A percentile compares a stretch with the other conserved stretches of the same genome.
phyloP scores from a whole-genome alignment of 2,329 filamentous ascomycete genomes.

The Ophiostoma tasmaniense region DNA sequence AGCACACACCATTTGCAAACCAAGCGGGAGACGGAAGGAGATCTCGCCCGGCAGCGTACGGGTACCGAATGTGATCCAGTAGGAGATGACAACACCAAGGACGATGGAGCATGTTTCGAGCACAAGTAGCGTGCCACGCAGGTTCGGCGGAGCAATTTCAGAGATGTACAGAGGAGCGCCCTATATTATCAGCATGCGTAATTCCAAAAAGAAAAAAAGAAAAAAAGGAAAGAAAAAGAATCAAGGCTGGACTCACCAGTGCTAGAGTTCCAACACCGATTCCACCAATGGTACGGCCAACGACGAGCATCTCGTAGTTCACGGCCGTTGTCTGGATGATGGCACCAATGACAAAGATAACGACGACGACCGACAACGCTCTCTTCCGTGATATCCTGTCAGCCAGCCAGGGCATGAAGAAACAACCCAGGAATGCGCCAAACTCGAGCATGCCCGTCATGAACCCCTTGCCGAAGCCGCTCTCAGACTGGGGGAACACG shows the following conservation, averaged over 20 bases:
- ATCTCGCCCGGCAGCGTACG: background rate
- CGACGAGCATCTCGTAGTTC: slow-evolving; percentile 25
- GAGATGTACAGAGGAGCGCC: slow-evolving; percentile 24
- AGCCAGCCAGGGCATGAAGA: slow-evolving; percentile 30
- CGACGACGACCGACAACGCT: slow-evolving; percentile 31
- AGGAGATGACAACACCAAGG: slow-evolving; percentile 36
- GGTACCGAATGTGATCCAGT: slow-evolving; percentile 35
- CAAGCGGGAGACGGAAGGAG: slow-evolving; percentile 7
- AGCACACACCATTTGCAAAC: slow-evolving; percentile 8
- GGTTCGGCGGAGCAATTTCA: slow-evolving; percentile 16
- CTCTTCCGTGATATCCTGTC: slow-evolving; percentile 37
- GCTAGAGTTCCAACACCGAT: slow-evolving; percentile 27
- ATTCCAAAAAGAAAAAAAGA: too few species aligned
- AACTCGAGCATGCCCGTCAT: slow-evolving; percentile 37
- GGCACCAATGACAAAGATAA: slow-evolving; percentile 36
- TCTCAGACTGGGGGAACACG: background rate
- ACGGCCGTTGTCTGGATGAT: slow-evolving; percentile 30
- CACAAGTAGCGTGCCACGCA: slow-evolving; percentile 13
- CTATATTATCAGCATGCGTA: too few species aligned
- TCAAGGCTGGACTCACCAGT: slow-evolving; percentile 23
- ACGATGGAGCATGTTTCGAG: slow-evolving; percentile 11
- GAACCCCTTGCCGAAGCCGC: slow-evolving; percentile 31
- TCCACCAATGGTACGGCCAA: slow-evolving; percentile 26
- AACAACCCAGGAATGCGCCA: slow-evolving; percentile 31
- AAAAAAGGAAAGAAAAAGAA: too few species aligned